Conservation (phyloP, 2,329 filamentous ascomycete species). For the Diaporthe citri region DNA sequence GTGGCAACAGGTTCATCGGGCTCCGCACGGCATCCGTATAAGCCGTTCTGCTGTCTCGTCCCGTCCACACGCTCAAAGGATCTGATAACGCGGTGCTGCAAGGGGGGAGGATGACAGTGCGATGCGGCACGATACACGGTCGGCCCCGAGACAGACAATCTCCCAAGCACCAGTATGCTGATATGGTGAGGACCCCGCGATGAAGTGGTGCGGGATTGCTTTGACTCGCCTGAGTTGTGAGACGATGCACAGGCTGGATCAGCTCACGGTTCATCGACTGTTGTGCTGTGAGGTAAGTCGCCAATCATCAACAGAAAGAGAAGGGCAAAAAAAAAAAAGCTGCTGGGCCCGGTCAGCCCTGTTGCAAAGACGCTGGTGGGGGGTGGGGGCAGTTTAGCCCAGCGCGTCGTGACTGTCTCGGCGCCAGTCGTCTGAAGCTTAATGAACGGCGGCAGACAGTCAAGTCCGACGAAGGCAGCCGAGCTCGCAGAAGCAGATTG, state of each 20-base stretch:
- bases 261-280: constrained; percentile 8
- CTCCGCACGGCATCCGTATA: background rate
- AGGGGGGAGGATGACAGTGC: constrained; percentile 9
- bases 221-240: constrained; percentile 18
- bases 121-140: constrained; percentile 1
- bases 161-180: constrained; percentile 10
- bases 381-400: constrained; percentile 9
- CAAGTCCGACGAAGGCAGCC: background rate
- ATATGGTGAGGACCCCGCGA: background rate
- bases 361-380: background rate
- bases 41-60: constrained; percentile 9
- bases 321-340: no score
- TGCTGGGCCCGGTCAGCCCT: background rate
- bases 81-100: constrained; percentile 23
- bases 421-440: constrained; percentile 9
- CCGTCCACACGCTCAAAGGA: background rate
- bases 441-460: constrained; percentile 9
- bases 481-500: constrained; percentile 1
- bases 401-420: constrained; percentile 2
- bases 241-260: constrained; percentile 26
- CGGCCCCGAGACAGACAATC: constrained; percentile 29
- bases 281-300: background rate
- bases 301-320: background rate
- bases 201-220: constrained; percentile 14
- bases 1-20: background rate